Base-by-base conservation (phyloP, 768 basidiomycete species). In the Arthromyces matolae region DNA sequence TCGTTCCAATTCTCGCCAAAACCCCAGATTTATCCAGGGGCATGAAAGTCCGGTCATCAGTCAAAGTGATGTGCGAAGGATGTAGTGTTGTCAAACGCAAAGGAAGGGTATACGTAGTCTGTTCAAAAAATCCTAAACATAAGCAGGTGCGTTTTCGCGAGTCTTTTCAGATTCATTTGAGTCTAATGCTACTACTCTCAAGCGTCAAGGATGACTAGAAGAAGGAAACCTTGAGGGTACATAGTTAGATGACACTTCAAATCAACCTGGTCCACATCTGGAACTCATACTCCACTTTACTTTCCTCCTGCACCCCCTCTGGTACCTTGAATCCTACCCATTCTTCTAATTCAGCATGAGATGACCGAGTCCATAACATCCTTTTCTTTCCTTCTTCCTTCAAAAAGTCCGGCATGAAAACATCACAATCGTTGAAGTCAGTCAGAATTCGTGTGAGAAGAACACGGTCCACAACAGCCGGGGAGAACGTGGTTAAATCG, bases 1-100 rank as follows among this genome's bases (percentile, higher is more conserved):
- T 60, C 40, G 42, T 57, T 14, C 54, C 66, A 44, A 53, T 59
- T 33, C 22, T 52, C 20, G 20, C 52, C 8, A 54, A 57, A 47
- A 50, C 63, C 33, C 73, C 74, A 8, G 52, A 64, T 6, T 62
- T 80, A 18, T 64, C 75, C n/a, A 71, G 88, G 57, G 92, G 93
- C 38, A 94, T 96, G 89, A 99, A 99, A 75, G 93, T 98, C 50
- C 83, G 95, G 53, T 87, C 90, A 19, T 91, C 91, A 3, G 90
- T 98, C 57, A 96, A 94, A 72, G 70, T 81, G 44, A 89, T 95
- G 82, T 99, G 95, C 67, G 92, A 93, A 52, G 91, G 93, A 10
- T 99, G 95, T 70, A 83, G 75, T 55, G 71, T 95, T 39, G 95
- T 97, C 28, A 79, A 77, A 67, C 73, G 94, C 59, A 93, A 96